phyloP scores from a whole-genome alignment of 768 basidiomycete genomes.

The Macrolepiota dolichaula region DNA sequence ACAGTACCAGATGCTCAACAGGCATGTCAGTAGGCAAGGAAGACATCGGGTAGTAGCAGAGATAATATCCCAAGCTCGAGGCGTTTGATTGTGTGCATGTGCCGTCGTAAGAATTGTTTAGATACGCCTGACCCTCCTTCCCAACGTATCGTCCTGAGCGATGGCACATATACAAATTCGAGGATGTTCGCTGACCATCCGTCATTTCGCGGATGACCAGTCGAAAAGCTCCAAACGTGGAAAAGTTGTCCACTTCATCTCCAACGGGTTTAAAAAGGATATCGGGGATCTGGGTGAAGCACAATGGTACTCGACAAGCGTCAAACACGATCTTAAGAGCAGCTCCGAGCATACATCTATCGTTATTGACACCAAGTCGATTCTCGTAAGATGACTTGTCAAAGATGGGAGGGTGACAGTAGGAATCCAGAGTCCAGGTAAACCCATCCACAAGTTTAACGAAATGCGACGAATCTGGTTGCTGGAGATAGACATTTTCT shows the following conservation, averaged over 20 bases:
- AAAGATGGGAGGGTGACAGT: neutral
- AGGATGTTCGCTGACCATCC: neutral
- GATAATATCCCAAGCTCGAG: neutral
- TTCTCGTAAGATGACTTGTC: neutral
- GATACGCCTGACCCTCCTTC: neutral
- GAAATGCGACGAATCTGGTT: neutral
- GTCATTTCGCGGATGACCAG: neutral
- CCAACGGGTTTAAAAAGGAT: neutral
- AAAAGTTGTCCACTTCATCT: neutral
- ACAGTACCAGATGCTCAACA: neutral
- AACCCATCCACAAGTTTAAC: neutral
- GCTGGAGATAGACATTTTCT: neutral
- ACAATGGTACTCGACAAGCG: neutral
- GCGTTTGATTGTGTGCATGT: neutral
- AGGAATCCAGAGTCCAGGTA: no score
- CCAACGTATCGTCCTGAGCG: neutral
- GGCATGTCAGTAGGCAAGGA: neutral
- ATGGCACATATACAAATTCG: neutral
- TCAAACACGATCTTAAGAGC: neutral
- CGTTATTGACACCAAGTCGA: neutral
- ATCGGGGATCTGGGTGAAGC: neutral
- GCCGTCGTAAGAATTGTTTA: neutral
- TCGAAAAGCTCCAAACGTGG: neutral
- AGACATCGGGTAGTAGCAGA: neutral
- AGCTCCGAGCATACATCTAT: neutral